phyloP scores from a whole-genome alignment of 2,329 filamentous ascomycete genomes.

The Aspergillus proliferans region DNA sequence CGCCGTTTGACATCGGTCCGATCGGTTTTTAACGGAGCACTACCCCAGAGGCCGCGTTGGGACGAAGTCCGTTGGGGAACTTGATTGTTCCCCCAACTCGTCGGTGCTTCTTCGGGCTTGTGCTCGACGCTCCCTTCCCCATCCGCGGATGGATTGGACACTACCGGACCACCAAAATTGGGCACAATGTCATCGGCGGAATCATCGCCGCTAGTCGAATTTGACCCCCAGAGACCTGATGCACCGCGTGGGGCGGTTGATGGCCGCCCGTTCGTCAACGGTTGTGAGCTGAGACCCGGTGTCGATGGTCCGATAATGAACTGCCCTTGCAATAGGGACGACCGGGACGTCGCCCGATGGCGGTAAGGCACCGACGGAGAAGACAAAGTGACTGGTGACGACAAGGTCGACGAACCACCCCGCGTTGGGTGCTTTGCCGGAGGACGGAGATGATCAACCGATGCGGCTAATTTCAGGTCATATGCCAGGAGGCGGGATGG shows the following conservation, averaged over 20 bases:
- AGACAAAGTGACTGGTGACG: constrained; percentile 16
- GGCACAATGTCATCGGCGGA: constrained; percentile 29
- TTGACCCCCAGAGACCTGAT: constrained; percentile 33
- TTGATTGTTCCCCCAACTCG: constrained; percentile 13
- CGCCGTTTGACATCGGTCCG: constrained; percentile 24
- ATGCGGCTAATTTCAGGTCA: constrained; percentile 54
- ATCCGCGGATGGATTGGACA: constrained; percentile 8
- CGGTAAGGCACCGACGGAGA: constrained; percentile 26
- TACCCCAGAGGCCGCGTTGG: constrained; percentile 35
- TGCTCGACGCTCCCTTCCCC: background rate
- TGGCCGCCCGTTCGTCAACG: constrained; percentile 20
- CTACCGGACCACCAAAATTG: constrained; percentile 27
- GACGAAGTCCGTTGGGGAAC: constrained; percentile 24
- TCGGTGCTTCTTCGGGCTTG: constrained; percentile 1
- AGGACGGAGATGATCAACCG: constrained; percentile 55
- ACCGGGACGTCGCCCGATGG: constrained; percentile 24
- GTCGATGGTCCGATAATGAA: constrained; percentile 20
- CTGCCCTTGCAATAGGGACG: constrained; percentile 19
- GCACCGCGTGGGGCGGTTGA: constrained; percentile 16
- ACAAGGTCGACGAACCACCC: constrained; percentile 11
- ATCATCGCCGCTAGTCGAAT: constrained; percentile 15
- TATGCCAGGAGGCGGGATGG: constrained; percentile 47
- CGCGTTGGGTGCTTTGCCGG: constrained; percentile 33
- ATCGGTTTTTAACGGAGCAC: constrained; percentile 22
- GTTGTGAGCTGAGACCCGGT: constrained; percentile 9